Evolutionary conservation across 495 filamentous ascomycete genomes (phyloP).

Genomic region (Trichoderma orchidacearum): DNA sequence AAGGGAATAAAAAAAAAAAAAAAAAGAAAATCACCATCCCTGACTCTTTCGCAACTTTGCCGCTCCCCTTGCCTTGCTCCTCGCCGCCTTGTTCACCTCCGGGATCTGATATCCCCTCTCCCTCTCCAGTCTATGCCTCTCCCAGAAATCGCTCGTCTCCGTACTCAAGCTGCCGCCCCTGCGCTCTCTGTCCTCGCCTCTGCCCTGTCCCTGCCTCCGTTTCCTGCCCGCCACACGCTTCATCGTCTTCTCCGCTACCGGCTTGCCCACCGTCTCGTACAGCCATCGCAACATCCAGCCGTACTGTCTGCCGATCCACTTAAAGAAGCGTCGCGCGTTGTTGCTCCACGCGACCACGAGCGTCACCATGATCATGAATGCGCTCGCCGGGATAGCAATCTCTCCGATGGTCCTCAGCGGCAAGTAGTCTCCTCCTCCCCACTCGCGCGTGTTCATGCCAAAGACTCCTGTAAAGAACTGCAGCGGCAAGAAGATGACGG

Average conservation of each 20-base stretch:
- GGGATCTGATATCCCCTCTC: slow-evolving; percentile 23
- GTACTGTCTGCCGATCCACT: slow-evolving; percentile 9
- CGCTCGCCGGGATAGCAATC: slow-evolving; percentile 27
- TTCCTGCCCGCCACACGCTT: slow-evolving; percentile 7
- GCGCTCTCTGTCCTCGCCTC: not conserved
- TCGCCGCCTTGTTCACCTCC: slow-evolving; percentile 21
- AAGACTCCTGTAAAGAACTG: slow-evolving; percentile 56
- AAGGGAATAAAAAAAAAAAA: not conserved
- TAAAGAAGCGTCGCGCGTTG: slow-evolving; percentile 18
- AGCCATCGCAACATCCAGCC: slow-evolving; percentile 6
- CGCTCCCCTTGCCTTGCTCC: not conserved
- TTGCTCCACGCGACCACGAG: slow-evolving; percentile 28
- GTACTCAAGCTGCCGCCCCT: slow-evolving; percentile 4
- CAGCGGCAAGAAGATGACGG: slow-evolving; percentile 51
- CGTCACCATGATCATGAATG: slow-evolving; percentile 20
- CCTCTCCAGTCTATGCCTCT: slow-evolving; percentile 18
- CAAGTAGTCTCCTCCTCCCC: slow-evolving; percentile 34
- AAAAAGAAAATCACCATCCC: not conserved
- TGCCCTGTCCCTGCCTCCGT: slow-evolving; percentile 3
- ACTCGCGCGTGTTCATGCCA: slow-evolving; percentile 52
- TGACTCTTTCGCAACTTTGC: not conserved
- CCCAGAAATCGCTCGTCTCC: slow-evolving; percentile 32
- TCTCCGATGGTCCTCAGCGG: slow-evolving; percentile 20
- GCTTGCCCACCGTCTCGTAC: slow-evolving; percentile 6
- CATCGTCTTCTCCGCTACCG: slow-evolving; percentile 16